Evolutionary conservation across 2,329 filamentous ascomycete genomes (phyloP), one percentile per base, ranked within the genome.

Genomic region (Lasiodiplodia citricola): DNA sequence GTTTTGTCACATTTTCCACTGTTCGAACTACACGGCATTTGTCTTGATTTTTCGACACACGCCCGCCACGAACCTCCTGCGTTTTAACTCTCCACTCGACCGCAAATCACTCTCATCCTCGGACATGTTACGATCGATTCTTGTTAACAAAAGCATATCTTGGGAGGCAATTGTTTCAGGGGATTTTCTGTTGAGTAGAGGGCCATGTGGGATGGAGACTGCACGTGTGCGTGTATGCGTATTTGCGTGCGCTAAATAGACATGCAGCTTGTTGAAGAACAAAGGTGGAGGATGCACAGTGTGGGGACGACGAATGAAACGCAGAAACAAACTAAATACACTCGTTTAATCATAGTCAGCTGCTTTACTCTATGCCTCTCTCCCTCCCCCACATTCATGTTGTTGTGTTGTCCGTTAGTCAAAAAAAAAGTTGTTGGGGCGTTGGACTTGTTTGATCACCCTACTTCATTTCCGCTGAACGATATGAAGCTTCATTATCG

Each of bases 241-340:
- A 21, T 51, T 51, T 60, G 38, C 13, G 41, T 51, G 47, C 44
- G 60, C 44, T 38, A 64, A 31, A 52, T 64, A 64, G 60, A 54
- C 60, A 63, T 64, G 28, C 37, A 64, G 60, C 47, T 64, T 64
- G 60, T 38, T 52, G 41, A 38, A 52, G 60, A 38, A 23, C 60
- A 38, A 25, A 44, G 60, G n/a, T 47, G 47, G 60, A 16, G 47
- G 60, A 35, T 63, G 58, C 60, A 38, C 60, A 64, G 44, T 50
- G 31, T 21, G 60, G 60, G 47, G 60, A 64, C 47, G 60, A 64
- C 60, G 60, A 64, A 64, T 64, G 31, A 64, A 64, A 64, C 51
- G 60, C 60, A 64, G 38, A 62, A 64, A 52, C 60, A 64, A 64
- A 64, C 60, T 64, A 64, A 64, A 25, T 64, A 64, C 60, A 64